Conservation (phyloP, 192 early-diverging fungal genomes). For the Podila epicladia region DNA sequence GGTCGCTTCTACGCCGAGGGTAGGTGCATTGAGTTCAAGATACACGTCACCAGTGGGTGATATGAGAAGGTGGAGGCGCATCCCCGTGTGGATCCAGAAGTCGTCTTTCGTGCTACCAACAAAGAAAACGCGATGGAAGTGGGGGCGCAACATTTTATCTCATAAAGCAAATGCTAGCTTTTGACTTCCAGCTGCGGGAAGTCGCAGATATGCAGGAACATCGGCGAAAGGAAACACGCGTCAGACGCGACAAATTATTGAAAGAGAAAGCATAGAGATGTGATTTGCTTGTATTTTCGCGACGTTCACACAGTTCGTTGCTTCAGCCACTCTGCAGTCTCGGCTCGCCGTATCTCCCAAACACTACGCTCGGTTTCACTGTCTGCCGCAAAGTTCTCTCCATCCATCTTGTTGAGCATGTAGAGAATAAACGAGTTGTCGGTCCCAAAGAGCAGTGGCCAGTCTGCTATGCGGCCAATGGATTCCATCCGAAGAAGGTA, state of each 20-base stretch:
- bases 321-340: constrained; percentile 19
- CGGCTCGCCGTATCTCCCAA: constrained; percentile 27
- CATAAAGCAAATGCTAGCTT: too few species aligned
- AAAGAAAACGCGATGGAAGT: too few species aligned
- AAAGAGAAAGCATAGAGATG: neutral
- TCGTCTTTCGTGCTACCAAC: too few species aligned
- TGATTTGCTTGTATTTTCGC: neutral
- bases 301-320: neutral
- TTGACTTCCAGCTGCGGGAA: too few species aligned
- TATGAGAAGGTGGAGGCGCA: too few species aligned
- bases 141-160: too few species aligned
- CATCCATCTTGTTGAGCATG: constrained; percentile 31
- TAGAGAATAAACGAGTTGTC: constrained; percentile 31
- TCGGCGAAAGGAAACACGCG: too few species aligned
- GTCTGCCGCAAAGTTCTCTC: neutral
- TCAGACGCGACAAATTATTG: neutral
- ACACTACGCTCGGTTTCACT: constrained; percentile 28
- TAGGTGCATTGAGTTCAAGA: too few species aligned
- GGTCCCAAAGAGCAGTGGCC: constrained; percentile 34
- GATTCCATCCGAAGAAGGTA: constrained; percentile 33
- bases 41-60: too few species aligned
- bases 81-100: too few species aligned
- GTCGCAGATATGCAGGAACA: too few species aligned
- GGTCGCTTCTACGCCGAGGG: too few species aligned
- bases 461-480: constrained; percentile 19